phyloP scores from a whole-genome alignment of 495 filamentous ascomycete species.

The Tuber melanosporum region DNA sequence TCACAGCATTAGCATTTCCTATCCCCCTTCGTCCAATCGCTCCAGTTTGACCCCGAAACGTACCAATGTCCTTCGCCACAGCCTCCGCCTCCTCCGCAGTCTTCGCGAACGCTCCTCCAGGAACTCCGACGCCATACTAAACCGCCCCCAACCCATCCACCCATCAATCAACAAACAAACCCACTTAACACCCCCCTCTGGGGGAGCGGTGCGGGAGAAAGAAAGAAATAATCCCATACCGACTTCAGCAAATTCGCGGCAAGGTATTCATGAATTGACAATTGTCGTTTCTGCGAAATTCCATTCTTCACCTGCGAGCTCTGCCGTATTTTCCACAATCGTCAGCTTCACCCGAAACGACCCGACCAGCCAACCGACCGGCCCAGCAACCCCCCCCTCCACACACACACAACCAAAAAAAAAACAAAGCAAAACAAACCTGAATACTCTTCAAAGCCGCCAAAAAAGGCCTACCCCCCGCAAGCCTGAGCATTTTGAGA shows the following conservation, averaged over 20 bases:
- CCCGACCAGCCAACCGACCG: neutral
- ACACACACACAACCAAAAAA: slow-evolving; percentile 7
- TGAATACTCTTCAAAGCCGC: slow-evolving; percentile 59
- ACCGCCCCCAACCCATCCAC: slow-evolving; percentile 21
- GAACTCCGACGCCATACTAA: slow-evolving; percentile 91
- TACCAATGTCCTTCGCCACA: slow-evolving; percentile 81
- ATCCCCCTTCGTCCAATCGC: neutral
- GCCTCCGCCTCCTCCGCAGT: slow-evolving; percentile 81
- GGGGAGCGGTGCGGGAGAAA: neutral
- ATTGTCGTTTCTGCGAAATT: slow-evolving; percentile 66
- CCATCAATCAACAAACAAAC: neutral
- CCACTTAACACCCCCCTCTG: neutral
- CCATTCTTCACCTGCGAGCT: slow-evolving; percentile 49
- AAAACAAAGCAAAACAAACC: slow-evolving; percentile 46
- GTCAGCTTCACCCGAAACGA: slow-evolving; percentile 12
- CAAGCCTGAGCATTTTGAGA: slow-evolving; percentile 67
- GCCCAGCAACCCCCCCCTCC: slow-evolving; percentile 7
- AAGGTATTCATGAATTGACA: slow-evolving; percentile 96
- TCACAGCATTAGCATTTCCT: slow-evolving; percentile 12
- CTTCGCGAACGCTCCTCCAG: slow-evolving; percentile 76
- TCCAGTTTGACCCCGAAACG: slow-evolving; percentile 14
- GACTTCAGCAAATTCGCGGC: slow-evolving; percentile 80
- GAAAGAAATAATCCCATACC: slow-evolving; percentile 49
- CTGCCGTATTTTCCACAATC: slow-evolving; percentile 36
- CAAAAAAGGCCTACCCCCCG: slow-evolving; percentile 60